Conservation (phyloP, 805 yeast genomes). For the Kodamaea kakaduensis region DNA sequence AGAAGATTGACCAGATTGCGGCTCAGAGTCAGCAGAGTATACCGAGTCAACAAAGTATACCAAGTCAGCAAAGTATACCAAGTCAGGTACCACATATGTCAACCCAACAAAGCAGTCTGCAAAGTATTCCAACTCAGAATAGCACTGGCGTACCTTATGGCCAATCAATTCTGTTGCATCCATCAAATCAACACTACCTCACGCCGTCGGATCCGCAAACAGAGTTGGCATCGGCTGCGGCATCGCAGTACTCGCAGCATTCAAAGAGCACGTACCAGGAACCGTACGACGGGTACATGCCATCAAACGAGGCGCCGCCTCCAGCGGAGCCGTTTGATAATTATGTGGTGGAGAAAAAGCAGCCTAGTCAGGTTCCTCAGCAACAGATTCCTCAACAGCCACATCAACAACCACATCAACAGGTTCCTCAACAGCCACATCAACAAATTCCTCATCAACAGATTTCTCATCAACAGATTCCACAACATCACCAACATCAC, state of each 20-base stretch:
- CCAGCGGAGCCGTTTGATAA: constrained; percentile 26
- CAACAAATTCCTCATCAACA: not conserved
- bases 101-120: no score
- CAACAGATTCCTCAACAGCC: not conserved
- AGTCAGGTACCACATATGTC: no score
- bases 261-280: constrained; percentile 17
- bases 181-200: no score
- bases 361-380: not conserved
- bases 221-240: no score
- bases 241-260: no score
- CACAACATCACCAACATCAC: constrained; percentile 2
- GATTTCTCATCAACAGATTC: constrained; percentile 4
- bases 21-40: no score
- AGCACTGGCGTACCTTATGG: no score
- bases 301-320: constrained; percentile 12
- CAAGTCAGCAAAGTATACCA: no score
- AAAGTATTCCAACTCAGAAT: no score
- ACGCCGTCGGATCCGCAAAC: constrained; percentile 1
- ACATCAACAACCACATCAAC: constrained; percentile 3
- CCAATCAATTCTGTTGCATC: no score
- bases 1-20: no score
- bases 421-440: not conserved
- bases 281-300: constrained; percentile 21
- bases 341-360: constrained; percentile 11
- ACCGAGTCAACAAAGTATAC: no score